Conservation (phyloP, 306 rosid species). For the Medicago lupulina region DNA sequence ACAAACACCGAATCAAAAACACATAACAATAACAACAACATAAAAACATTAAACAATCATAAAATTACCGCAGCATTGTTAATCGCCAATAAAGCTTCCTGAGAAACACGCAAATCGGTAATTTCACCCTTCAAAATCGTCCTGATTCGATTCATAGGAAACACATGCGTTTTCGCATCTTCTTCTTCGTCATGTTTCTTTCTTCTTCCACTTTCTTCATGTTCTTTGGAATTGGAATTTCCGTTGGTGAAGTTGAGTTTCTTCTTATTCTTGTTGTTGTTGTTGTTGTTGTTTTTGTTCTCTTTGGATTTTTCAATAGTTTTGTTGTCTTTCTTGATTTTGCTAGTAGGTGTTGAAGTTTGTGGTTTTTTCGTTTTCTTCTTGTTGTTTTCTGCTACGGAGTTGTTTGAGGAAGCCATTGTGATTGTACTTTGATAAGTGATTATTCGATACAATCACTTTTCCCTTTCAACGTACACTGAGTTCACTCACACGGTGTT, state of each 20-base stretch:
- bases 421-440: neutral
- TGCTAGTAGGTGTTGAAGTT: constrained; percentile 38
- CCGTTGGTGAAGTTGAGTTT: constrained; percentile 53
- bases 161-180: constrained; percentile 51
- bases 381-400: constrained; percentile 42
- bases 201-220: constrained; percentile 8
- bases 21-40: neutral
- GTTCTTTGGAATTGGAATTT: constrained; percentile 37
- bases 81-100: constrained; percentile 74
- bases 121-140: constrained; percentile 65
- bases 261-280: constrained; percentile 35
- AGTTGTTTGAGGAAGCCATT: constrained; percentile 73
- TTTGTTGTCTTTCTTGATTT: constrained; percentile 21
- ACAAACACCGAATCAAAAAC: neutral
- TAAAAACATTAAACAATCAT: neutral
- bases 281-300: constrained; percentile 12
- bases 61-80: constrained; percentile 72
- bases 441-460: neutral
- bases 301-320: neutral
- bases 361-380: constrained; percentile 47
- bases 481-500: neutral
- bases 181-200: constrained; percentile 42
- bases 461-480: neutral
- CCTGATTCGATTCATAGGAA: constrained; percentile 83
- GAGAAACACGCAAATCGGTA: constrained; percentile 58